Evolutionary conservation across 23 red algal genomes (phyloP), one percentile per base, ranked within the genome.

Genomic region (Cyanidiococcus yangmingshanensis): DNA sequence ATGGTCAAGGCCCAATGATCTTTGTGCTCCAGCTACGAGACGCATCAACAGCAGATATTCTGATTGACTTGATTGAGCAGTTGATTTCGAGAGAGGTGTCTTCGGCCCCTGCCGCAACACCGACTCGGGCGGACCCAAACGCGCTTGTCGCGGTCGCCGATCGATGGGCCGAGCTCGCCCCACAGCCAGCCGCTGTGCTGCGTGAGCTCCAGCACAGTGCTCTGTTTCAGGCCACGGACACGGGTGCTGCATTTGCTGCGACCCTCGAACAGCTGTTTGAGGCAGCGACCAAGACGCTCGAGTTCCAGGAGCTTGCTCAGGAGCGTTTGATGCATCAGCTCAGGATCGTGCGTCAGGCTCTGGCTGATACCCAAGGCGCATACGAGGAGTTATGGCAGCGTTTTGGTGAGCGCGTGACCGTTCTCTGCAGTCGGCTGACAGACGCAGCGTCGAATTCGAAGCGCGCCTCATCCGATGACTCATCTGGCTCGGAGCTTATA

Each of bases 1-100:
- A 30, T 29, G 63, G 63, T 2, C 21, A 35, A 7, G 63, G 21
- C n/a, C 63, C 63, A 35, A 7, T 25, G 32, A 71, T 35, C 12
- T 71, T 12, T 35, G 63, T 71, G 63, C 32, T 71, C 16, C 63
- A 71, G 63, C 32, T 71, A 12, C 63, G 63, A 7, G 27, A 71
- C 32, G 63, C 63, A 25, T 12, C 21, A 7, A 71, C 63, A 3
- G 63, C 63, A 35, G 63, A 25, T 30, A 25, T 7, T 2, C 32
- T 71, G 21, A 12, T 32, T 7, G 63, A 12, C n/a, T 7, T 71
- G 63, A 25, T 71, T 7, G 32, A 25, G 63, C 63, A 35, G 32
- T 2, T 71, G 63, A 30, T 30, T 12, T 25, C 27, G 3, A 29
- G 16, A 3, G 63, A 7, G 45, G 45, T 21, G 12, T 7, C 7